Evolutionary conservation across 2,329 filamentous ascomycete species (phyloP).

Genomic region (Penicillium crustosum): DNA sequence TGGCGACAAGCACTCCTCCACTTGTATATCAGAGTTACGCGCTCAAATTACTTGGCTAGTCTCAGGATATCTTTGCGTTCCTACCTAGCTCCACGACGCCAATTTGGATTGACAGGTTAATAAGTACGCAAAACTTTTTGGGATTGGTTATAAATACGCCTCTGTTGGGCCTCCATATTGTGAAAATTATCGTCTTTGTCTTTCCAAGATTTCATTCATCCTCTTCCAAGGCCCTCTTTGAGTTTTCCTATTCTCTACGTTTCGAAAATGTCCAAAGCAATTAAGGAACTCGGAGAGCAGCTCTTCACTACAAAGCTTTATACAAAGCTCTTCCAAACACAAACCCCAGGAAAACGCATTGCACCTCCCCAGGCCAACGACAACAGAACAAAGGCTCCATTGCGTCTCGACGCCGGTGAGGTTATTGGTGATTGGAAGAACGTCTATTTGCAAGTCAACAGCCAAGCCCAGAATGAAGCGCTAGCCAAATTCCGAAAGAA

Average conservation of each 20-base stretch:
- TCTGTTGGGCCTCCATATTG: not conserved
- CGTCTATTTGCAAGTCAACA: not conserved
- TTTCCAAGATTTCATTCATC: not conserved
- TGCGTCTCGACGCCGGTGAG: not conserved
- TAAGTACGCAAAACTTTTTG: not conserved
- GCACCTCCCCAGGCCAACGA: not conserved
- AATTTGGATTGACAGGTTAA: not conserved
- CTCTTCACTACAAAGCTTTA: not conserved
- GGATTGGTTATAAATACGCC: not conserved
- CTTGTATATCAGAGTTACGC: not conserved
- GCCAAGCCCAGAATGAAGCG: not conserved
- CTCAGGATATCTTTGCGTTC: not conserved
- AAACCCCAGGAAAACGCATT: not conserved
- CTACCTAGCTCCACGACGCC: not conserved
- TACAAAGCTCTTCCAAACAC: not conserved
- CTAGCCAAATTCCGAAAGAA: not conserved
- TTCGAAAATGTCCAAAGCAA: not conserved
- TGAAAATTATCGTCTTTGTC: not conserved
- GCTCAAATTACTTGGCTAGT: conserved; percentile 3
- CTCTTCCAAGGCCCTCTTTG: not conserved
- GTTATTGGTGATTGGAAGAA: not conserved
- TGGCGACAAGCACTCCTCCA: conserved; percentile 1
- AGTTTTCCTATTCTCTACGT: not conserved
- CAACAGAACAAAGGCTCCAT: not conserved
- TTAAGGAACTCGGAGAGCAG: not conserved